Evolutionary conservation across 83 land plant species (phyloP).

Genomic region (Thuja plicata): DNA sequence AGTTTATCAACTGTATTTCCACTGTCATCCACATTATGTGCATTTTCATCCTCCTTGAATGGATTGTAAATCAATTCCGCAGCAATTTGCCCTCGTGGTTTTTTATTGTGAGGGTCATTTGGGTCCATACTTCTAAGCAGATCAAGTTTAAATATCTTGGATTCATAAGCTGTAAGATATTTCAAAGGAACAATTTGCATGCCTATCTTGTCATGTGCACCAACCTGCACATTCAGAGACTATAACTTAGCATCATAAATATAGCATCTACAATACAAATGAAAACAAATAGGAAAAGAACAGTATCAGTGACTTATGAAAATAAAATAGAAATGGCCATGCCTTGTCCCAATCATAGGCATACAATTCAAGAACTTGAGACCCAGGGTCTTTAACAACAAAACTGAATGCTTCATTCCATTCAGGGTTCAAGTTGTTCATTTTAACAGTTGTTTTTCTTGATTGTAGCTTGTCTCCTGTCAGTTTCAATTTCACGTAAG

Average conservation of each 20-base stretch:
- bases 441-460: slow-evolving; percentile 60
- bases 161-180: slow-evolving; percentile 57
- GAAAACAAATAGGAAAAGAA: background rate
- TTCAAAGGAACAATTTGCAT: slow-evolving; percentile 82
- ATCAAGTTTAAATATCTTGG: slow-evolving; percentile 61
- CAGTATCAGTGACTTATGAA: background rate
- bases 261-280: background rate
- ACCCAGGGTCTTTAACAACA: slow-evolving; percentile 63
- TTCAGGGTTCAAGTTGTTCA: slow-evolving; percentile 65
- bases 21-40: slow-evolving; percentile 28
- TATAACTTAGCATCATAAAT: background rate
- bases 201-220: slow-evolving; percentile 88
- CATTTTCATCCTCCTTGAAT: slow-evolving; percentile 58
- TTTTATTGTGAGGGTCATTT: slow-evolving; percentile 78
- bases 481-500: slow-evolving; percentile 60
- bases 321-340: background rate
- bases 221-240: slow-evolving; percentile 45
- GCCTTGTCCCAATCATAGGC: slow-evolving; percentile 88
- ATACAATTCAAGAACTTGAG: slow-evolving; percentile 61
- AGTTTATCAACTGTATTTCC: slow-evolving; percentile 16
- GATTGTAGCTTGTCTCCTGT: slow-evolving; percentile 44
- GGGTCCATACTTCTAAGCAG: slow-evolving; percentile 82
- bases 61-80: slow-evolving; percentile 76
- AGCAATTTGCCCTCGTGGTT: slow-evolving; percentile 67
- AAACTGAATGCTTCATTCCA: slow-evolving; percentile 72